Evolutionary conservation across 2,329 filamentous ascomycete genomes (phyloP), one percentile per base, ranked within the genome.

Genomic region (Xylariomycetidae sp.): DNA sequence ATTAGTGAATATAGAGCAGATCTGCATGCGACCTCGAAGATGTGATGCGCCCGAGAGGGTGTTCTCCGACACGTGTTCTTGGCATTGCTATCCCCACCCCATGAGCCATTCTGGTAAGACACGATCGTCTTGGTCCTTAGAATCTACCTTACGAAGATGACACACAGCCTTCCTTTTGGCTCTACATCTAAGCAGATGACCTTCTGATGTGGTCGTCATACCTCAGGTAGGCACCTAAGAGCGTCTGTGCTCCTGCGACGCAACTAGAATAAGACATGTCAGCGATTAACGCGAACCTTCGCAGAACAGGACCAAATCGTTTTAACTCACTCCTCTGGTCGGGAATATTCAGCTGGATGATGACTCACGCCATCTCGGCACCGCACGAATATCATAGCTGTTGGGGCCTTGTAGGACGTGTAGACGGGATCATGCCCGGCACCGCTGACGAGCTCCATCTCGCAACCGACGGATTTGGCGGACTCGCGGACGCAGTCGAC

Each of bases 371-470:
- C 54, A 26, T 50, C 49, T 29, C 39, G 44, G 12, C 41, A 48
- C 5, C 43, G 37, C 2, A 48, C 49, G 25, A 57, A 57, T 4
- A 57, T 47, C 52, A 56, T 56, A 9, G 46, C 50, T 2, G 52
- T 54, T n/a, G 54, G 50, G 12, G 42, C 42, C 28, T 42, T 35
- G 13, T 45, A 40, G 12, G 35, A 38, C 4, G 53, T 56, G 34
- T 52, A 54, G 4, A 52, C 49, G 9, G 39, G 46, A 34, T 56
- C 50, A 31, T 57, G 51, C 4, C 49, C 47, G 7, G 46, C 45
- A n/a, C 38, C 38, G 19, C 38, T 40, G 13, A 34, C 31, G 12
- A 40, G n/a, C 25, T 42, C 24, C 28, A 48, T 35, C 37, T 39
- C 40, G 26, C 52, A 49, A 13, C 41, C 47, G n/a, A 46, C 34